Evolutionary conservation across 176 grass and related monocot genomes (phyloP).

Genomic region (Aegilops sharonensis): DNA sequence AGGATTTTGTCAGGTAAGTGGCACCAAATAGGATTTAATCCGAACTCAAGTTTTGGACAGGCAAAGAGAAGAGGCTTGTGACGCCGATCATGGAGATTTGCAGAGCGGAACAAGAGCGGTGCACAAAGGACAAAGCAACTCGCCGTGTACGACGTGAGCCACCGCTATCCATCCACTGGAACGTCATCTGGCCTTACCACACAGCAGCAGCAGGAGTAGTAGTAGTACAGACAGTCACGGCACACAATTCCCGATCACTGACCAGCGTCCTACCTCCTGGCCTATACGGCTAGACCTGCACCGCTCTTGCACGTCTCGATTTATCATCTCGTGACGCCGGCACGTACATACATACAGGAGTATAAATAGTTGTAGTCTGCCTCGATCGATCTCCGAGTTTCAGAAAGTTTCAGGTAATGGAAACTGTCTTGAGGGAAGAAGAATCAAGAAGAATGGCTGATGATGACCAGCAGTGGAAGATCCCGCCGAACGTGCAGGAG

Average conservation of each 20-base stretch:
- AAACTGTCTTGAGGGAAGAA: background rate
- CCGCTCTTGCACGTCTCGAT: background rate
- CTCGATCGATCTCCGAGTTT: no score
- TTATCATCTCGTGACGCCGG: background rate
- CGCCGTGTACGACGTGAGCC: no score
- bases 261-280: background rate
- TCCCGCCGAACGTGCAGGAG: slow-evolving; percentile 22
- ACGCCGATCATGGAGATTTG: background rate
- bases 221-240: no score
- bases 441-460: background rate
- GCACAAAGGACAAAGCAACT: no score
- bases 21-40: no score
- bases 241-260: background rate
- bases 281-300: background rate
- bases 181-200: no score
- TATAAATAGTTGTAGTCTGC: background rate
- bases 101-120: background rate
- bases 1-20: background rate
- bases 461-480: background rate
- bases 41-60: no score
- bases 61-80: background rate
- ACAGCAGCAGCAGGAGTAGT: no score
- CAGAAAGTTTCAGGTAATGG: no score
- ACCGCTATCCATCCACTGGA: background rate
- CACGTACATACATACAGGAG: background rate